A percentile compares a stretch with the other conserved stretches of the same genome.
phyloP scores from a whole-genome alignment of 345 rosid species.

The Salix udensis region DNA sequence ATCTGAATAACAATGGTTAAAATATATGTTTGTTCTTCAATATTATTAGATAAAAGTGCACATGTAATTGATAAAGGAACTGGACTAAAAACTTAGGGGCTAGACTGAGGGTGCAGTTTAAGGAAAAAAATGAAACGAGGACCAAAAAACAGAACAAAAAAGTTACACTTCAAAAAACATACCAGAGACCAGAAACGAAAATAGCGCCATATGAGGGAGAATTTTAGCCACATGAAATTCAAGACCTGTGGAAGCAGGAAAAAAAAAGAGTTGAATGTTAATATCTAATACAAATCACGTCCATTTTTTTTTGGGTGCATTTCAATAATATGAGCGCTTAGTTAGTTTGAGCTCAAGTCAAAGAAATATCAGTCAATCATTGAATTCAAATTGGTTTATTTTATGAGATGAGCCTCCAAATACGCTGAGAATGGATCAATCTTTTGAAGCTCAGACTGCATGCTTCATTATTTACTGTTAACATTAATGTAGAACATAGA shows the following conservation, averaged over 20 bases:
- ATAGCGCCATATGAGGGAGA: slow-evolving; percentile 90
- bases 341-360: too few relatives aligned
- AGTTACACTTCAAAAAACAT: slow-evolving; percentile 10
- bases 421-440: not conserved
- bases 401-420: not conserved
- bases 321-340: too few relatives aligned
- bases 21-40: not conserved
- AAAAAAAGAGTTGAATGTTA: not conserved
- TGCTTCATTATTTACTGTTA: not conserved
- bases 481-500: not conserved
- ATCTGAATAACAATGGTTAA: slow-evolving; percentile 34
- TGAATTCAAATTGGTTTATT: not conserved
- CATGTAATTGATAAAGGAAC: slow-evolving; percentile 1
- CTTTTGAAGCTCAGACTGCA: not conserved
- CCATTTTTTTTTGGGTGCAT: too few relatives aligned
- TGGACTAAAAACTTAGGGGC: not conserved
- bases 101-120: not conserved
- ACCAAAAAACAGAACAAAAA: not conserved
- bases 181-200: slow-evolving; percentile 98
- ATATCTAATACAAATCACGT: not conserved
- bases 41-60: slow-evolving; percentile 6
- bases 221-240: slow-evolving; percentile 97
- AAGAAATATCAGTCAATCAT: not conserved
- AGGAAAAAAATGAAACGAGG: not conserved
- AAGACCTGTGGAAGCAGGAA: slow-evolving; percentile 56